Evolutionary conservation across 129 eudicot species (phyloP).

Genomic region (Flaveria trinervia): DNA sequence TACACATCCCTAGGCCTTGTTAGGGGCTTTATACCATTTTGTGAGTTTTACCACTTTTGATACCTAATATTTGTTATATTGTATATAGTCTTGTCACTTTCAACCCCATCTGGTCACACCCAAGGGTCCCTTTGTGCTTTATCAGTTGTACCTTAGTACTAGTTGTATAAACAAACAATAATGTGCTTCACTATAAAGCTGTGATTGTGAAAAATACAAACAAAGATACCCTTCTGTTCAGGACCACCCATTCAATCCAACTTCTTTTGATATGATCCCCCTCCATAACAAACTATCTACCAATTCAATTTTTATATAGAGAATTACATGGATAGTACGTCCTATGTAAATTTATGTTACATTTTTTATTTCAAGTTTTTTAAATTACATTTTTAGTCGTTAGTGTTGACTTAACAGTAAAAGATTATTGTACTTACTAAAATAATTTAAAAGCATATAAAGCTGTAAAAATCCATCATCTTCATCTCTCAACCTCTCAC

Average conservation of each 20-base stretch:
- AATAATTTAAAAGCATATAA: too few relatives aligned
- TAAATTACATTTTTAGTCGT: too few relatives aligned
- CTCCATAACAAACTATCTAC: background rate
- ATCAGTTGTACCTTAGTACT: conserved; percentile 28
- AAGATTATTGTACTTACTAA: too few relatives aligned
- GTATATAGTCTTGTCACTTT: conserved; percentile 37
- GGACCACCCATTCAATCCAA: conserved; percentile 25
- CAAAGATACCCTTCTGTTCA: conserved; percentile 22
- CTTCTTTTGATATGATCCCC: background rate
- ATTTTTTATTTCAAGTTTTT: too few relatives aligned
- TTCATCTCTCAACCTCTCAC: too few relatives aligned
- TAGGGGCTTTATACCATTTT: background rate
- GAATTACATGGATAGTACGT: too few relatives aligned
- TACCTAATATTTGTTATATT: conserved; percentile 4
- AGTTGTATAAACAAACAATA: conserved; percentile 9
- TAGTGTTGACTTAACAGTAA: too few relatives aligned
- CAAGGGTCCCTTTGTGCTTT: conserved; percentile 37
- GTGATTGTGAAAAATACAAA: conserved; percentile 26
- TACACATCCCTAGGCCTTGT: background rate
- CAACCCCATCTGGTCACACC: conserved; percentile 33
- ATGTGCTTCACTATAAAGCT: conserved; percentile 33
- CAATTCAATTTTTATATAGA: background rate
- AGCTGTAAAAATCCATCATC: too few relatives aligned
- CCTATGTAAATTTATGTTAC: too few relatives aligned
- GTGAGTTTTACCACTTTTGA: conserved; percentile 13